Evolutionary conservation across 441 rosid genomes (phyloP).

Genomic region (Flueggea neowawraea): DNA sequence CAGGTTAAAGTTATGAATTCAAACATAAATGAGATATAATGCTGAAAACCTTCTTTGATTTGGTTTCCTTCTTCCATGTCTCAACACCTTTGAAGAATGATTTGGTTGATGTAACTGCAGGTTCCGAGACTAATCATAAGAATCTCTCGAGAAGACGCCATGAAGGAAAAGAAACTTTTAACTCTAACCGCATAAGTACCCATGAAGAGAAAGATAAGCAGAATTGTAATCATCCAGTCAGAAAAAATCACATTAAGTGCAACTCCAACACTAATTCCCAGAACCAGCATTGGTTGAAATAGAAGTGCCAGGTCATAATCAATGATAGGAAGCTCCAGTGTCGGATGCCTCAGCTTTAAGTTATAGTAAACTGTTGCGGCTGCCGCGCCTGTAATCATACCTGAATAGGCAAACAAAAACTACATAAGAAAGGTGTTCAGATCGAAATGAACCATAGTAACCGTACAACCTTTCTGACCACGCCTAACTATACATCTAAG

Average conservation of each 20-base stretch:
- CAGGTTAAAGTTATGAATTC: too few species aligned
- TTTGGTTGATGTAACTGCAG: constrained; percentile 40
- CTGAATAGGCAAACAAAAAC: constrained; percentile 19
- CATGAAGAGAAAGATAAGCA: constrained; percentile 49
- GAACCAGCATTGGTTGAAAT: constrained; percentile 62
- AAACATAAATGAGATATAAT: too few species aligned
- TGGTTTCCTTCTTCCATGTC: constrained; percentile 63
- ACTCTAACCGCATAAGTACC: constrained; percentile 20
- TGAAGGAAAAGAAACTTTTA: background rate
- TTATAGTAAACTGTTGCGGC: constrained; percentile 56
- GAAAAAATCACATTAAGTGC: constrained; percentile 52
- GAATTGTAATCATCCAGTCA: constrained; percentile 59
- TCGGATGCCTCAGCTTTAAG: constrained; percentile 54
- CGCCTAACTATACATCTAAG: too few species aligned
- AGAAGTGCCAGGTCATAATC: constrained; percentile 67
- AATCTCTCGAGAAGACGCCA: background rate
- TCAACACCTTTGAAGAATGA: constrained; percentile 55
- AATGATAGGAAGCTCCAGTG: constrained; percentile 49
- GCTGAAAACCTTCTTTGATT: constrained; percentile 27
- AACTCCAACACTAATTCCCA: constrained; percentile 64
- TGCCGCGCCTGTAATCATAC: constrained; percentile 68
- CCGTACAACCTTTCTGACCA: too few species aligned
- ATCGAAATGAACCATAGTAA: too few species aligned
- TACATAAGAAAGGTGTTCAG: background rate
- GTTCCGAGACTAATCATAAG: background rate